These are phyloP conservation scores for Fusarium hainanense DNA, from an alignment of 2,329 filamentous ascomycete species.

Conservation along the genomic window DNA sequence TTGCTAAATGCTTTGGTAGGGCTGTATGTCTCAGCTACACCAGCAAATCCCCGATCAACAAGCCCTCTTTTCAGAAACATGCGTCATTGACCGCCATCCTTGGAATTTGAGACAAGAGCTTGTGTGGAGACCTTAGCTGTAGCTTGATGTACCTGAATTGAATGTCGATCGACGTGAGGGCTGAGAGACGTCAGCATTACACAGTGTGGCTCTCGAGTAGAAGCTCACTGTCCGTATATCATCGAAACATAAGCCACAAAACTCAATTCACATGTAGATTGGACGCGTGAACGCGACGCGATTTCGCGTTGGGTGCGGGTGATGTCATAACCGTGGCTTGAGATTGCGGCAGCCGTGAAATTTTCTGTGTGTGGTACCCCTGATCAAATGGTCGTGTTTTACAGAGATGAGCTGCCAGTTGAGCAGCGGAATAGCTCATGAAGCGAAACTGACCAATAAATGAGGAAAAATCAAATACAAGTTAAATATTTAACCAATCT, in stretches of 20 bases:
- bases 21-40: slow-evolving; percentile 1
- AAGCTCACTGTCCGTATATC: neutral
- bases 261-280: too few species aligned
- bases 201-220: neutral
- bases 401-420: too few species aligned
- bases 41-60: neutral
- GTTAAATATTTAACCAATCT: too few species aligned
- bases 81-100: neutral
- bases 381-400: too few species aligned
- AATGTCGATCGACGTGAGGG: neutral
- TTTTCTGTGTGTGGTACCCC: too few species aligned
- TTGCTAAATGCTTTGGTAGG: neutral
- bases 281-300: neutral
- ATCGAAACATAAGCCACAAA: too few species aligned
- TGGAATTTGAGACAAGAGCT: too few species aligned
- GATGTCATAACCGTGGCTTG: neutral
- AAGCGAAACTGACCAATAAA: too few species aligned
- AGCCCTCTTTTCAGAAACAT: neutral
- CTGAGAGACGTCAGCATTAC: rapidly evolving
- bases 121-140: neutral
- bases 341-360: too few species aligned
- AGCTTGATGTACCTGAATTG: neutral
- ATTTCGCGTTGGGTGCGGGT: neutral
- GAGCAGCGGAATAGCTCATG: too few species aligned
- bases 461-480: too few species aligned